Base-by-base conservation (phyloP, 306 rosid genomes). In the Neltuma alba region DNA sequence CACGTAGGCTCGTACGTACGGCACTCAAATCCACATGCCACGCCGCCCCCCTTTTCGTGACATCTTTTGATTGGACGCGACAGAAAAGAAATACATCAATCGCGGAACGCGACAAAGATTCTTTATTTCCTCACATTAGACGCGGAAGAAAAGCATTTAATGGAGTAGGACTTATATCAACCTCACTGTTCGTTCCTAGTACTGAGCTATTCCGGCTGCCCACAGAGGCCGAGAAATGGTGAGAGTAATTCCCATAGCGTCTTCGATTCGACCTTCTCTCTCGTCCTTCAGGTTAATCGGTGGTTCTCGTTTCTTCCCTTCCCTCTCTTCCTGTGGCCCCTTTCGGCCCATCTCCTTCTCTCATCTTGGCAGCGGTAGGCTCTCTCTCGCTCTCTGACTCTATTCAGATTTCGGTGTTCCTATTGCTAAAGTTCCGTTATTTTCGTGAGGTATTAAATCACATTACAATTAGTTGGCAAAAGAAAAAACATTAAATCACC, bases 201-300 rank as follows among this genome's bases (percentile, higher is more conserved):
- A 16, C 18, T 9, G 21, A 68, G 50, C 20, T 4, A 27, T 31
- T 16, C 11, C n/a, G 21, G 67, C 38, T 14, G 15, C 21, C 11
- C 67, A 18, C 30, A 10, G 20, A 15, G 41, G 31, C 34, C 27
- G 78, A 48, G 54, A 63, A 55, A 86, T 86, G 92, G 97, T 89
- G 84, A 83, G 90, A 86, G 80, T 86, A 54, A 76, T 90, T 55
- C 97, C 93, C 16, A 87, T 88, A 93, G 95, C 97, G 38, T 89
- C 91, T 74, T 87, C 97, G 23, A 80, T 94, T 83, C 87, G 93
- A 33, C 97, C 97, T 12, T 86, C 94, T 77, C 90, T 92, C 78
- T 87, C 93, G 0, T 88, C 97, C 23, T 82, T 94, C 36, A 70
- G 82, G 27, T 82, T 86, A 87, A 48, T 88, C 2, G 74, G 75